phyloP scores from a whole-genome alignment of 805 yeast species.

The Candida odintsovae region DNA sequence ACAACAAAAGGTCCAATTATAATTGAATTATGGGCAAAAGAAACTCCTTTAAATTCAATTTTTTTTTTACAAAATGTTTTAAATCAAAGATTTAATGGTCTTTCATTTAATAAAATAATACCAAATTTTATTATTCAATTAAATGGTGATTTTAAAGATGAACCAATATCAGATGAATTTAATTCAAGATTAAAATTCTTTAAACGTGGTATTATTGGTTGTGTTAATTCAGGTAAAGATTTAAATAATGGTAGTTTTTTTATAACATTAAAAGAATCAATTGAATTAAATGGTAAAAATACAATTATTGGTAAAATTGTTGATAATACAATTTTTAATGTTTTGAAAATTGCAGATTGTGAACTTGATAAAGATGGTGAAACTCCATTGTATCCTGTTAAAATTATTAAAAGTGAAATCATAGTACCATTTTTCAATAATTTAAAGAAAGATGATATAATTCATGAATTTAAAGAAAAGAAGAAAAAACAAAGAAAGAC shows the following conservation, averaged over 20 bases:
- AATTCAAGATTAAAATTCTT: slow-evolving; percentile 46
- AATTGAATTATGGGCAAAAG: slow-evolving; percentile 66
- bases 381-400: slow-evolving; percentile 47
- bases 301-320: slow-evolving; percentile 54
- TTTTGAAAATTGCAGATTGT: slow-evolving; percentile 42
- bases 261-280: slow-evolving; percentile 42
- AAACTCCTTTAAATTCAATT: slow-evolving; percentile 44
- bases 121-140: slow-evolving; percentile 32
- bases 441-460: slow-evolving; percentile 19
- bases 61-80: slow-evolving; percentile 45
- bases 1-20: slow-evolving; percentile 57
- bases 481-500: slow-evolving; percentile 21
- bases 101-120: slow-evolving; percentile 36
- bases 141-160: slow-evolving; percentile 22
- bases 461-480: background rate
- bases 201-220: slow-evolving; percentile 51
- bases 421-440: slow-evolving; percentile 45
- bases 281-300: slow-evolving; percentile 36
- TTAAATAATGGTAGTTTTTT: slow-evolving; percentile 37
- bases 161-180: slow-evolving; percentile 35
- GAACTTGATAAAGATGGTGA: slow-evolving; percentile 38
- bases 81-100: slow-evolving; percentile 35
- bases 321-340: slow-evolving; percentile 50
- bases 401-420: slow-evolving; percentile 35
- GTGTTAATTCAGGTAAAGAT: slow-evolving; percentile 32